Base-by-base conservation (phyloP, 257 asterid genomes). In the Solanum rostratum region DNA sequence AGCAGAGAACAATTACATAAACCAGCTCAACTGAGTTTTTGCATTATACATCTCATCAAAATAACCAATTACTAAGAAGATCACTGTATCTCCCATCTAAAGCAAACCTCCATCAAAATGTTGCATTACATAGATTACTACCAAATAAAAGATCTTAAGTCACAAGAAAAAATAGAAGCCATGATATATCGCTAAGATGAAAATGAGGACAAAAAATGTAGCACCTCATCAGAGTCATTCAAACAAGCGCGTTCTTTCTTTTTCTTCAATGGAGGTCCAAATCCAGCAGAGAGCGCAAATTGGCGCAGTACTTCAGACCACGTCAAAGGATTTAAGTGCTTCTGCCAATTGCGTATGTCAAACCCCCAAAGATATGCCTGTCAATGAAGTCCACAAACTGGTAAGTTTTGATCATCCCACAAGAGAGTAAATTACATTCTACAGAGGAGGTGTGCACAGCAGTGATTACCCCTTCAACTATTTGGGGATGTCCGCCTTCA, bases 301-400 rank as follows among this genome's bases (percentile, higher is more conserved):
- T 97, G 99, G 85, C 99, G 90, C 84, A 97, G 89, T 83, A 97
- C 91, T 92, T 97, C 99, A 46, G 98, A 95, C 99, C 99, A 97
- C 12, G 99, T 94, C 88, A 93, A 88, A 68, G 98, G 94, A 87
- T 93, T 94, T 71, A 97, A 91, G 92, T 91, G 93, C 89, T 88
- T 95, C 89, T 93, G 97, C 99, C 99, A 97, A 90, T 87, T 93
- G 74, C 97, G 89, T 82, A 97, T 92, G 88, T 97, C 97, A 80
- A 97, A 97, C 78, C 99, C 99, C 99, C 99, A 97, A 76, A 92
- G 50, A 86, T 91, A 97, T 84, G 99, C 99, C 99, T 97, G 96
- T 18, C 20, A 88, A 29, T 60, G 80, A 43, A 63, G 86, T 74
- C 60, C 27, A 82, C 33, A 89, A 84, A 29, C 43, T 68, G 87